Conservation (phyloP, 2,329 filamentous ascomycete genomes). For the Boeremia exigua region DNA sequence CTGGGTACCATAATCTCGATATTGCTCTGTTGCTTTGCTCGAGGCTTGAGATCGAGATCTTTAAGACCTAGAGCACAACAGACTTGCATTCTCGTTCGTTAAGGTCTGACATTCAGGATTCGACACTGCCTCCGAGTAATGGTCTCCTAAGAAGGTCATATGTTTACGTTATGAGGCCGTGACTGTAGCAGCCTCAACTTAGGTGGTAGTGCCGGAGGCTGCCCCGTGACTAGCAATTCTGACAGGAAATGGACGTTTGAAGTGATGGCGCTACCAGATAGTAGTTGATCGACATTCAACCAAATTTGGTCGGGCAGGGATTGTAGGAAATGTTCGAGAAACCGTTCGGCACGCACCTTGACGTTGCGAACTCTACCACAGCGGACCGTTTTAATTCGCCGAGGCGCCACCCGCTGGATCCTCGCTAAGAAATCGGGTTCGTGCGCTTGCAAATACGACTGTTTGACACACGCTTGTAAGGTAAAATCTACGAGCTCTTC, state of each 20-base stretch:
- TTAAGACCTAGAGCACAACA: too few species aligned
- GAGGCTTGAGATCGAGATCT: too few species aligned
- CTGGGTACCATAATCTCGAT: background rate
- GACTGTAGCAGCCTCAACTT: slow-evolving; percentile 1
- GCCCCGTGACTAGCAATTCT: slow-evolving; percentile 7
- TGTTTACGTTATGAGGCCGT: background rate
- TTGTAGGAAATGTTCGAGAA: background rate
- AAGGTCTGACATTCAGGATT: background rate
- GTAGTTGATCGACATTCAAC: slow-evolving; percentile 4
- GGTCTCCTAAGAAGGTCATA: background rate
- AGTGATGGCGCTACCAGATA: slow-evolving; percentile 4
- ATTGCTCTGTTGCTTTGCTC: background rate
- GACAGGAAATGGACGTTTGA: slow-evolving; percentile 15
- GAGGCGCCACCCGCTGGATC: slow-evolving; percentile 4
- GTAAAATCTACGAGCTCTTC: background rate
- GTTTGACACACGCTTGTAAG: background rate
- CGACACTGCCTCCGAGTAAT: background rate
- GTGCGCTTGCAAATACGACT: slow-evolving; percentile 1
- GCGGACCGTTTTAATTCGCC: slow-evolving; percentile 10
- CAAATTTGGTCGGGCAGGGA: slow-evolving; percentile 6
- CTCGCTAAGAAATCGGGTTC: background rate
- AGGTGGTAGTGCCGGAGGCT: slow-evolving; percentile 1
- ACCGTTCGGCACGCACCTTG: slow-evolving; percentile 2
- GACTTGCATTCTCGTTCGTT: too few species aligned
- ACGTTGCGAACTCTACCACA: slow-evolving; percentile 2